Evolutionary conservation across 1,284 basidiomycete species (phyloP), one percentile per base, ranked within the genome.

Genomic region (Flammula alnicola): DNA sequence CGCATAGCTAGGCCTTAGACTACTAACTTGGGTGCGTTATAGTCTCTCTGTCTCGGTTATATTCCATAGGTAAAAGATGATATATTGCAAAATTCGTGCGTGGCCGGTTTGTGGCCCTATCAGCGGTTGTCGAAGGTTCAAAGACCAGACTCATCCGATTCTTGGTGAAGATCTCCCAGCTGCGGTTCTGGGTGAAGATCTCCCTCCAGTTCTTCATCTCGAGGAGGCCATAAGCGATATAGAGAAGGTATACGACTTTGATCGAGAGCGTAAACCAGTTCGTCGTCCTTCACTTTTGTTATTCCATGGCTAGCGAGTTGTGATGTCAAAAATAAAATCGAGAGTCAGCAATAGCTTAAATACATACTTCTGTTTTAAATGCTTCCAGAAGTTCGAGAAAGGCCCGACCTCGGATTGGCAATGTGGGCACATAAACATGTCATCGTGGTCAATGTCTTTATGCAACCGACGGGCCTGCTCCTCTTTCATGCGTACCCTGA

Each of bases 161-260:
- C 33, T 36, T 36, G 6, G 33, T 17, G 6, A 36, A n/a, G n/a
- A n/a, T n/a, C n/a, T n/a, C n/a, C n/a, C n/a, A n/a, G n/a, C n/a
- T 36, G 16, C 17, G 14, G 1, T 36, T 36, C 33, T 36, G 16
- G 33, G 4, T 39, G n/a, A n/a, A n/a, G n/a, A n/a, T n/a, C n/a
- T n/a, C n/a, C n/a, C n/a, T 42, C 16, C 8, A 29, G 22, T 3
- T 31, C 4, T 30, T 20, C 40, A 8, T 30, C 16, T n/a, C 16
- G 26, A 30, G 44, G 44, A n/a, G 44, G 44, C 27, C 35, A 46
- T 26, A 46, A 38, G 10, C 35, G 25, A 17, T 14, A 46, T 26
- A 22, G 3, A 4, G 33, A 26, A 10, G 35, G 26, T 7, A 20
- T 30, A 2, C 35, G 16, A 8, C n/a, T 23, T 27, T 29, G 14